These are phyloP conservation scores for Aspergillus sp. DNA, from an alignment of 2,329 filamentous ascomycete genomes.

Conservation along the genomic window DNA sequence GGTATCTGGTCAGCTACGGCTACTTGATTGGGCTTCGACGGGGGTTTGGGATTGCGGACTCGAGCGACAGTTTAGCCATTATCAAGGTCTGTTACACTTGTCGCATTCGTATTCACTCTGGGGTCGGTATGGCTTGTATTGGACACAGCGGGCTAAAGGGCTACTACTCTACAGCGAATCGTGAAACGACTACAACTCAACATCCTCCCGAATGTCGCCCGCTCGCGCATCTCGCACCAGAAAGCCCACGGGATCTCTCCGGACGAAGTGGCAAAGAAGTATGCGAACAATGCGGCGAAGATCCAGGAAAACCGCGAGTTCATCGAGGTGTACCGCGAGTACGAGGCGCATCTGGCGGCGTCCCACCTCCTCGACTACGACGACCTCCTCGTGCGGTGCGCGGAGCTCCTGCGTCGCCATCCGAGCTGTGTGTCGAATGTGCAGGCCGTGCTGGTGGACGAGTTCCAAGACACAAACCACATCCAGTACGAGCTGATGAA, in stretches of 20 bases:
- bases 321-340: constrained; percentile 66
- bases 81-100: constrained; percentile 49
- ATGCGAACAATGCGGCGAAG: constrained; percentile 30
- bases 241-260: constrained; percentile 56
- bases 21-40: constrained; percentile 75
- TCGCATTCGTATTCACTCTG: background rate
- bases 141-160: background rate
- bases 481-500: constrained; percentile 95
- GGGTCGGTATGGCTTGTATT: constrained; percentile 5
- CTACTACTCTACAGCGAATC: constrained; percentile 54
- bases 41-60: constrained; percentile 89
- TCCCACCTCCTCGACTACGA: constrained; percentile 93
- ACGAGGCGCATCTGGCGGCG: constrained; percentile 69
- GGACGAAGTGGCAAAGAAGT: constrained; percentile 40
- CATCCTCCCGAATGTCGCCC: constrained; percentile 69
- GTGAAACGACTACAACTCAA: constrained; percentile 68
- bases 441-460: constrained; percentile 87
- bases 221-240: constrained; percentile 67
- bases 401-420: constrained; percentile 69
- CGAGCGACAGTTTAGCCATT: constrained; percentile 73
- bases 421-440: constrained; percentile 85
- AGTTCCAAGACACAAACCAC: constrained; percentile 96
- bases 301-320: constrained; percentile 62
- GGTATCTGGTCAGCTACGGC: constrained; percentile 82
- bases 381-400: constrained; percentile 80